Base-by-base conservation (phyloP, 495 filamentous ascomycete species). In the Penicillium dipodomyicola region DNA sequence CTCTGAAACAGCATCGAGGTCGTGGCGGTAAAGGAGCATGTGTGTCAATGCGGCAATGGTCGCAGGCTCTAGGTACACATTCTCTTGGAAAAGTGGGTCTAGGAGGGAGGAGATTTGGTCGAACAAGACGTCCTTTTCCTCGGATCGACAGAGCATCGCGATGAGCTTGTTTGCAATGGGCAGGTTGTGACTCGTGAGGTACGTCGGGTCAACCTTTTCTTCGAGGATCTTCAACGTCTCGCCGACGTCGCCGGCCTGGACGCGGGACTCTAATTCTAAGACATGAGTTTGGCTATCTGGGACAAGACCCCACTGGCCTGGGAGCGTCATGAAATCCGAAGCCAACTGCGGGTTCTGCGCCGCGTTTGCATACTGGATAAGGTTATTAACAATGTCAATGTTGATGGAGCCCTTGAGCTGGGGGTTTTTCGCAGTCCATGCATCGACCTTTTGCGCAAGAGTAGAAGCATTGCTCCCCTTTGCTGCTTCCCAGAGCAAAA, bases 401-500 rank as follows among this genome's bases (percentile, higher is more conserved):
- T 86, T 84, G 1, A 91, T 83, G 4, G 70, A 71, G 12, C 73
- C 32, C 17, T 65, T 64, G 37, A 71, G 57, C 2, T 65, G 65
- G 20, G 69, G 71, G 32, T 79, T 67, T 30, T 70, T 63, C 15
- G 78, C 77, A 7, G 66, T 69, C 57, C 79, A 72, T 6, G 65
- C 59, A 77, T 90, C 86, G 45, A 86, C 76, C 5, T 78, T 88
- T 45, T 80, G 76, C 49, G 84, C 83, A 30, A 96, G 77, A 44
- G 87, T 84, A 59, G 88, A 83, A 5, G 87, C 83, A 11, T 84
- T 83, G 65, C 82, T 87, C 9, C 85, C 86, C 57, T 86, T 81
- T 12, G 86, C 79, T 12, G 86, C 87, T 25, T 89, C 84, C 88
- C 89, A 96, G 46, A 88, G 81, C 41, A 96, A 78, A 7, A 87